A percentile compares a stretch with the other conserved stretches of the same genome.
phyloP scores from a whole-genome alignment of 257 asterid species.

The Ballota nigra region DNA sequence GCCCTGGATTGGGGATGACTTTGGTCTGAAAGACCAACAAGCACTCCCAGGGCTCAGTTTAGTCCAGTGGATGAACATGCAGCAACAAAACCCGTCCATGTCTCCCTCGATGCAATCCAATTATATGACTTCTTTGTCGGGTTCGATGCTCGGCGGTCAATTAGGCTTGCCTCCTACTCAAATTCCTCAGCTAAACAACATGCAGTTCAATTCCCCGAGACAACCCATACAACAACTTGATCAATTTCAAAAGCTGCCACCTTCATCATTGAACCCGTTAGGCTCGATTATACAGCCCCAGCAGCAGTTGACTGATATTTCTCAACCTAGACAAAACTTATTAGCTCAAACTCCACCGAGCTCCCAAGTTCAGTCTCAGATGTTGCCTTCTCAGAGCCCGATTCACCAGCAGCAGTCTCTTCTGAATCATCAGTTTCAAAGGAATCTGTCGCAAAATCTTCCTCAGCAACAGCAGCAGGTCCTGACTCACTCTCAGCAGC shows the following conservation, averaged over 20 bases:
- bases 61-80: slow-evolving; percentile 99
- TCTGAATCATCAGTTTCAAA: slow-evolving; percentile 63
- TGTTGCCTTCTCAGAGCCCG: slow-evolving; percentile 48
- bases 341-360: slow-evolving; percentile 43
- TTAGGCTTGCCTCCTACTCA: slow-evolving; percentile 51
- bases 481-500: slow-evolving; percentile 37
- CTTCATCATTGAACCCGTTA: slow-evolving; percentile 48
- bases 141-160: slow-evolving; percentile 51
- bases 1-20: slow-evolving; percentile 91
- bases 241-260: slow-evolving; percentile 62
- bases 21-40: slow-evolving; percentile 70
- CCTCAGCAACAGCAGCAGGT: slow-evolving; percentile 34
- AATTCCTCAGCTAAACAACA: slow-evolving; percentile 60
- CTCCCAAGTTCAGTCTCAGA: slow-evolving; percentile 56
- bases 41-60: slow-evolving; percentile 78
- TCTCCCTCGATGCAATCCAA: slow-evolving; percentile 60
- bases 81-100: slow-evolving; percentile 54
- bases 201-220: slow-evolving; percentile 63
- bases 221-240: slow-evolving; percentile 61
- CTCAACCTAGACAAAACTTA: slow-evolving; percentile 50
- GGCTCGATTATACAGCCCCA: slow-evolving; percentile 63
- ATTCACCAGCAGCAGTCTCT: slow-evolving; percentile 60
- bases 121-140: slow-evolving; percentile 49
- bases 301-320: slow-evolving; percentile 51
- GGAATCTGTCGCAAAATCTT: slow-evolving; percentile 48